Evolutionary conservation across 2,329 filamentous ascomycete species (phyloP).

Genomic region (Ophiostoma ips): DNA sequence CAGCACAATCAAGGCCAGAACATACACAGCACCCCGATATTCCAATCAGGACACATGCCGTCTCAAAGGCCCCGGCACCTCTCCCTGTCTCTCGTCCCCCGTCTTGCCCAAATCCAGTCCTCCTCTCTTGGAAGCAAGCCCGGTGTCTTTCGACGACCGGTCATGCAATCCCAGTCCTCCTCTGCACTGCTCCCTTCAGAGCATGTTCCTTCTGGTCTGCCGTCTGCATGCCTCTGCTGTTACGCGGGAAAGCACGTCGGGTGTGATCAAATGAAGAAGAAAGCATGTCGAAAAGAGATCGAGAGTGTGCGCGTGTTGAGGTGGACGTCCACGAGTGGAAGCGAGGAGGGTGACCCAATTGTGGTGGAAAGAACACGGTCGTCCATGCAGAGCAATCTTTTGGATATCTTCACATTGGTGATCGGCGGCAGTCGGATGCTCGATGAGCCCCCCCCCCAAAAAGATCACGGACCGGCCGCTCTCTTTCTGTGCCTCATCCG

Average conservation of each 20-base stretch:
- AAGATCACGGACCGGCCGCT: no score
- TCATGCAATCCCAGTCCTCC: not conserved
- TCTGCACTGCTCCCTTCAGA: not conserved
- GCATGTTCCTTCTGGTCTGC: not conserved
- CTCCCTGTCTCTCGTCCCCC: not conserved
- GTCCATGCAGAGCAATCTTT: slow-evolving; percentile 10
- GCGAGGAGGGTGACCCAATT: not conserved
- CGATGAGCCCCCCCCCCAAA: not conserved
- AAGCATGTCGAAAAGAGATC: not conserved
- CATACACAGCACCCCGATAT: not conserved
- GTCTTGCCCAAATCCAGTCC: not conserved
- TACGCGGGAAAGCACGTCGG: not conserved
- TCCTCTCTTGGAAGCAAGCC: not conserved
- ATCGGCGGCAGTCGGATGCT: not conserved
- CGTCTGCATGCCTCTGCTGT: not conserved
- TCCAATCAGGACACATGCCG: not conserved
- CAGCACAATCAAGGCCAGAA: not conserved
- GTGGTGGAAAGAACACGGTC: not conserved
- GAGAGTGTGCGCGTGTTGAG: not conserved
- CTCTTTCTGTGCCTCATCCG: no score
- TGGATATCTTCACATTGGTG: slow-evolving; percentile 5
- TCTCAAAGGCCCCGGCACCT: not conserved
- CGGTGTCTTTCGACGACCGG: not conserved
- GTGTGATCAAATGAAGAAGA: not conserved
- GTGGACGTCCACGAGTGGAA: not conserved